These are phyloP conservation scores for Boletus edulis DNA, from an alignment of 768 basidiomycete genomes.

Conservation along the genomic window DNA sequence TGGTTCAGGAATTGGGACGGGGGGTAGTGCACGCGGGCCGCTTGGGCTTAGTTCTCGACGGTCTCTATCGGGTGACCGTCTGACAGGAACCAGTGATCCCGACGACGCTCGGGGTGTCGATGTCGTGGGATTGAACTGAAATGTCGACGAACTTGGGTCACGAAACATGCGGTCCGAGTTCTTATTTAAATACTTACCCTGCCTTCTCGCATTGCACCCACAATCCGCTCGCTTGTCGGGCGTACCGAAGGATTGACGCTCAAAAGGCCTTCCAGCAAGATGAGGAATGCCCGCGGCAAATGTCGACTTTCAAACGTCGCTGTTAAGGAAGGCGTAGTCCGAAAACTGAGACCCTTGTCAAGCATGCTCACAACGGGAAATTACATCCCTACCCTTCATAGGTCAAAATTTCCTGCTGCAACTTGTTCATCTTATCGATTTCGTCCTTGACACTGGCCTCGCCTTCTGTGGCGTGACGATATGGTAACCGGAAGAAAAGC, in stretches of 20 bases:
- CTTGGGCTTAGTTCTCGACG: constrained; percentile 12
- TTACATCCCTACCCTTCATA: constrained; percentile 64
- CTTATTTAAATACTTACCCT: constrained; percentile 48
- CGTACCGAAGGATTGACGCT: constrained; percentile 57
- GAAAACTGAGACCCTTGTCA: constrained; percentile 42
- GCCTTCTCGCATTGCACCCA: constrained; percentile 65
- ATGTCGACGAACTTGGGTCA: background rate
- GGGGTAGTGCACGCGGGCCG: constrained; percentile 15
- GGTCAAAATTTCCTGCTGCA: constrained; percentile 69
- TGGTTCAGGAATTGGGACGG: constrained; percentile 7
- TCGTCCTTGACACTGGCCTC: constrained; percentile 52
- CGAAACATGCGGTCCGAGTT: background rate
- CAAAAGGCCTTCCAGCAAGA: constrained; percentile 71
- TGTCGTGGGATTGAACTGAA: constrained; percentile 28
- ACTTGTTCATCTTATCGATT: constrained; percentile 58
- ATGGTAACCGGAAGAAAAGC: constrained; percentile 88
- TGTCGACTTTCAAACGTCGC: constrained; percentile 67
- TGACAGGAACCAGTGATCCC: constrained; percentile 24
- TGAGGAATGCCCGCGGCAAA: constrained; percentile 66
- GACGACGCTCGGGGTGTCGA: constrained; percentile 6
- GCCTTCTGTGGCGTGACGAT: constrained; percentile 64
- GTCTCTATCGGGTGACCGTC: constrained; percentile 9
- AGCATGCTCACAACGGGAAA: background rate
- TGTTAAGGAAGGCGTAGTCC: constrained; percentile 47
- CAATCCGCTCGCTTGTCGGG: constrained; percentile 71